These are phyloP conservation scores for Alloteropsis semialata DNA, from an alignment of 176 grass and related monocot genomes.

Conservation along the genomic window DNA sequence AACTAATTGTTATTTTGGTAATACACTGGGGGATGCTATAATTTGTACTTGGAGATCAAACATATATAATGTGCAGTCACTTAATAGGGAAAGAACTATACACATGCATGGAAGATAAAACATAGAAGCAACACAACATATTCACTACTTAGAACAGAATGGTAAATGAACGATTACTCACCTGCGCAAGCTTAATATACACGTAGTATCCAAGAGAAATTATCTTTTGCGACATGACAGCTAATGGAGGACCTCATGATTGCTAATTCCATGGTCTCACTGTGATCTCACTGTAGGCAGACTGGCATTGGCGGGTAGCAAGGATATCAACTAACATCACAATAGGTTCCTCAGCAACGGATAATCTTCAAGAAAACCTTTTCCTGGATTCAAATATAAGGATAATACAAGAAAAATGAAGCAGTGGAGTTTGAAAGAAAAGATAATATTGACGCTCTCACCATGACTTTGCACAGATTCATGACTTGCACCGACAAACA, in stretches of 20 bases:
- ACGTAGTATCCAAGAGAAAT: not conserved
- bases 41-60: not conserved
- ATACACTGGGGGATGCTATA: not conserved
- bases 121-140: not conserved
- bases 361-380: not conserved
- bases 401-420: not conserved
- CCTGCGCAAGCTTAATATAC: not conserved
- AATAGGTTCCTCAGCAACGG: not conserved
- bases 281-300: not conserved
- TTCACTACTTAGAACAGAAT: not conserved
- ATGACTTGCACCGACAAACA: not conserved
- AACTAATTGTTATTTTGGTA: not conserved
- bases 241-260: not conserved
- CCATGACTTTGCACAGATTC: slow-evolving; percentile 10
- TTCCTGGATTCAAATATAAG: not conserved
- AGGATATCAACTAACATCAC: not conserved
- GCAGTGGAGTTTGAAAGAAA: not conserved
- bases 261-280: not conserved
- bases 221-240: not conserved
- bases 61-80: not conserved
- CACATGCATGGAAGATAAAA: not conserved
- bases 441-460: not conserved
- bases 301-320: not conserved
- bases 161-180: not conserved
- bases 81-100: not conserved